Evolutionary conservation across 1,139 yeast genomes (phyloP).

Genomic region (Kurtzmaniella quercitrusa): DNA sequence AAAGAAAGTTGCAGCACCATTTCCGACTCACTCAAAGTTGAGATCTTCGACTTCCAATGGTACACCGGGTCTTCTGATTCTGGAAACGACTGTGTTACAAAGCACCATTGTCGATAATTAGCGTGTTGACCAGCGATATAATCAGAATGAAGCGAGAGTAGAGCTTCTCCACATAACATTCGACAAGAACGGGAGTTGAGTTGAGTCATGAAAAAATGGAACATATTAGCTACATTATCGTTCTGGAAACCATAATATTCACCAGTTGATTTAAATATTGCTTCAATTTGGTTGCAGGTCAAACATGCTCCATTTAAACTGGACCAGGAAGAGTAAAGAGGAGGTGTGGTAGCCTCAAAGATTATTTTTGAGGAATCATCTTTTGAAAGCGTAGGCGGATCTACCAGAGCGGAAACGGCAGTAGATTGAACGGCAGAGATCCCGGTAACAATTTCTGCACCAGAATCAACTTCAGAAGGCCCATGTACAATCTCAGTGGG

Average conservation of each 20-base stretch:
- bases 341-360: too few species aligned
- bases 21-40: slow-evolving; percentile 15
- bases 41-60: slow-evolving; percentile 23
- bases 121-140: slow-evolving; percentile 40
- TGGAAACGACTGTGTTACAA: slow-evolving; percentile 26
- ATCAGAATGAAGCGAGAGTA: slow-evolving; percentile 35
- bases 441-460: too few species aligned
- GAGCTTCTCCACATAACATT: slow-evolving; percentile 30
- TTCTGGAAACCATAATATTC: slow-evolving; percentile 30
- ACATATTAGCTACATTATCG: slow-evolving; percentile 34
- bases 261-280: slow-evolving; percentile 18
- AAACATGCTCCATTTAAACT: slow-evolving; percentile 27
- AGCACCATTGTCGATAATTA: slow-evolving; percentile 41
- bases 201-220: slow-evolving; percentile 34
- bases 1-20: slow-evolving; percentile 28
- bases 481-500: too few species aligned
- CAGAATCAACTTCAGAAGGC: too few species aligned
- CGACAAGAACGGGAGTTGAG: slow-evolving; percentile 40
- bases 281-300: slow-evolving; percentile 16
- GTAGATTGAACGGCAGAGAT: too few species aligned
- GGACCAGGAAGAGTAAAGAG: slow-evolving; percentile 32
- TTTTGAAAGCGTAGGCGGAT: too few species aligned
- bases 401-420: too few species aligned
- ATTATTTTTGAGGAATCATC: too few species aligned
- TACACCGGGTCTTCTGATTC: slow-evolving; percentile 11